A percentile compares a stretch with the other conserved stretches of the same genome.
These are phyloP conservation scores for Leptomonas pyrrhocoris DNA, from an alignment of 208 protist genomes.

Conservation along the genomic window DNA sequence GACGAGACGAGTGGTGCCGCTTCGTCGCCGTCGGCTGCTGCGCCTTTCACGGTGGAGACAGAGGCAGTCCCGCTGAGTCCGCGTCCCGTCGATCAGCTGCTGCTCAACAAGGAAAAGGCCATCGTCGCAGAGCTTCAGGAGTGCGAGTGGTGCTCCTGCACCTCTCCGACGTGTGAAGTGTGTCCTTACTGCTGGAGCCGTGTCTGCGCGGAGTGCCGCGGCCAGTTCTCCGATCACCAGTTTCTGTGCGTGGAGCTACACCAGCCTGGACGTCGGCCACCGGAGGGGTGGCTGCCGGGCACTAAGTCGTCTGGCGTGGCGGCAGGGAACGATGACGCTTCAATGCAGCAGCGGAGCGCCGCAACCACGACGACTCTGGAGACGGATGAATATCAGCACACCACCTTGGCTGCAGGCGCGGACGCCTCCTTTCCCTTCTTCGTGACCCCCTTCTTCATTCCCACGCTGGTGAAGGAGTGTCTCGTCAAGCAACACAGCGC, in stretches of 20 bases:
- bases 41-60: too few species aligned
- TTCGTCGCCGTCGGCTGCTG: neutral
- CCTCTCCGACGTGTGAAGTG: conserved; percentile 31
- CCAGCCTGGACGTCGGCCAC: conserved; percentile 2
- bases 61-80: neutral
- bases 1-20: neutral
- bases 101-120: conserved; percentile 17
- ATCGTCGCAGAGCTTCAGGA: conserved; percentile 32
- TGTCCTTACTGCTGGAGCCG: conserved; percentile 49
- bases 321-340: neutral
- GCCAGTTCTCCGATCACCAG: conserved; percentile 48
- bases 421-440: conserved; percentile 35
- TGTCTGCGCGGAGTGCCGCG: conserved; percentile 44
- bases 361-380: neutral
- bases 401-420: neutral
- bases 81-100: neutral
- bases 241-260: conserved; percentile 41
- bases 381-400: neutral
- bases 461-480: conserved; percentile 26
- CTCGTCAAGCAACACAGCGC: conserved; percentile 20
- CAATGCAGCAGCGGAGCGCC: neutral
- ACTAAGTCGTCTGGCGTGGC: neutral
- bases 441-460: conserved; percentile 22
- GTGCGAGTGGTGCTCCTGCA: conserved; percentile 55
- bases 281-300: conserved; percentile 10